Percentiles rank a stretch among this genome's conserved stretches.
These are phyloP conservation scores for Stephania japonica DNA, from an alignment of 164 flowering plant genomes.

Conservation along the genomic window DNA sequence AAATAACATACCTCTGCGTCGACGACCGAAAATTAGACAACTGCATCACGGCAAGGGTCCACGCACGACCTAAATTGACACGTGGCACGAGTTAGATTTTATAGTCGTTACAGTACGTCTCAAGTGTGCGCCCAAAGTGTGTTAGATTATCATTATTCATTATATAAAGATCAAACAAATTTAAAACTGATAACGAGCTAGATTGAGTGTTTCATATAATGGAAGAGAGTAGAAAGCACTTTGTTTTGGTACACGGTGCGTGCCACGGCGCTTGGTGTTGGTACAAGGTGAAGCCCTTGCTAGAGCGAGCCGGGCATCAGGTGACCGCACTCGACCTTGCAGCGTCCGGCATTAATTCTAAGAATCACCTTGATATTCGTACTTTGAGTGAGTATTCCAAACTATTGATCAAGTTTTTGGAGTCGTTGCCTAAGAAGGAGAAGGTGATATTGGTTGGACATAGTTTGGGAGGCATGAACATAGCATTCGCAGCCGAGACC, in stretches of 20 bases:
- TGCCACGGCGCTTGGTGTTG: conserved; percentile 65
- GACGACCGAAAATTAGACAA: too few species aligned
- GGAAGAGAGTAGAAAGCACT: conserved; percentile 26
- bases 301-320: conserved; percentile 31
- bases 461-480: conserved; percentile 25
- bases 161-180: too few species aligned
- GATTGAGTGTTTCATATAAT: neutral
- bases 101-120: too few species aligned
- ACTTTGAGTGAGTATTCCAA: conserved; percentile 24
- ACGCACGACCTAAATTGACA: too few species aligned
- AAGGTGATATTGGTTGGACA: conserved; percentile 35
- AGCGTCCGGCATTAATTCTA: conserved; percentile 31
- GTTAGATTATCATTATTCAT: too few species aligned
- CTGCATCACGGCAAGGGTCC: too few species aligned
- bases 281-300: conserved; percentile 40
- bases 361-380: conserved; percentile 12
- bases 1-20: too few species aligned
- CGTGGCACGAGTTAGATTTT: too few species aligned
- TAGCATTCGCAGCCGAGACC: conserved; percentile 28
- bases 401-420: conserved; percentile 37
- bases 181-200: too few species aligned
- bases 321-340: conserved; percentile 42
- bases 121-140: too few species aligned
- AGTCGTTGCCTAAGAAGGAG: conserved; percentile 22
- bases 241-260: conserved; percentile 52